Conservation (phyloP, 169 alveolate genomes). For the Perkinsus marinus region DNA sequence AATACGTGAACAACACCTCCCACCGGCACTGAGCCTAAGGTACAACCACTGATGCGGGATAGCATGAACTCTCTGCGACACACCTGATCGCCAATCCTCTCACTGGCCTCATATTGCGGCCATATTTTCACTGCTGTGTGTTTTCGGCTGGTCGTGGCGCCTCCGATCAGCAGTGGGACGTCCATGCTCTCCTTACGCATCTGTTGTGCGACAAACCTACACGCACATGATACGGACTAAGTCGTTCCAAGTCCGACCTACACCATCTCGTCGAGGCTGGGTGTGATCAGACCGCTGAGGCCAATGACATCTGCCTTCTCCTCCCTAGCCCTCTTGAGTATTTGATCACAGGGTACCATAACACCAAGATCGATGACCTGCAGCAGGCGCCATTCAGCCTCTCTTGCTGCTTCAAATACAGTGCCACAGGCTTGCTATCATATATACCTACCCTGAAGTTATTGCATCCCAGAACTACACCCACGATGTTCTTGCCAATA, state of each 20-base stretch:
- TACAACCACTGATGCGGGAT: neutral
- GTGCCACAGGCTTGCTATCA: too few relatives aligned
- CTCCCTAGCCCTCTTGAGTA: slow-evolving; percentile 28
- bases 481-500: slow-evolving; percentile 62
- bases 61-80: neutral
- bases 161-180: slow-evolving; percentile 50
- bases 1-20: slow-evolving; percentile 31
- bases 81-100: neutral
- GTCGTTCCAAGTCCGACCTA: neutral
- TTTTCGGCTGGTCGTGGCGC: slow-evolving; percentile 52
- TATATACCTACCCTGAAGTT: slow-evolving; percentile 49
- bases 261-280: slow-evolving; percentile 55
- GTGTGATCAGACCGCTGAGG: slow-evolving; percentile 52
- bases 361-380: slow-evolving; percentile 9
- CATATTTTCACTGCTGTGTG: slow-evolving; percentile 51
- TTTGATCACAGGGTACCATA: slow-evolving; percentile 31
- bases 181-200: slow-evolving; percentile 17
- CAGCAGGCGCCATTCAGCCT: too few relatives aligned
- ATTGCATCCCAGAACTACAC: slow-evolving; percentile 58
- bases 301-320: slow-evolving; percentile 43
- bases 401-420: neutral
- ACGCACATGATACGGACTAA: neutral
- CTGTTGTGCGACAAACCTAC: slow-evolving; percentile 30
- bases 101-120: slow-evolving; percentile 14
- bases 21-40: neutral